Percentiles rank a stretch among this genome's conserved stretches.
These are phyloP conservation scores for Ganoderma lingzhi DNA, from an alignment of 1,284 basidiomycete species.

Conservation along the genomic window DNA sequence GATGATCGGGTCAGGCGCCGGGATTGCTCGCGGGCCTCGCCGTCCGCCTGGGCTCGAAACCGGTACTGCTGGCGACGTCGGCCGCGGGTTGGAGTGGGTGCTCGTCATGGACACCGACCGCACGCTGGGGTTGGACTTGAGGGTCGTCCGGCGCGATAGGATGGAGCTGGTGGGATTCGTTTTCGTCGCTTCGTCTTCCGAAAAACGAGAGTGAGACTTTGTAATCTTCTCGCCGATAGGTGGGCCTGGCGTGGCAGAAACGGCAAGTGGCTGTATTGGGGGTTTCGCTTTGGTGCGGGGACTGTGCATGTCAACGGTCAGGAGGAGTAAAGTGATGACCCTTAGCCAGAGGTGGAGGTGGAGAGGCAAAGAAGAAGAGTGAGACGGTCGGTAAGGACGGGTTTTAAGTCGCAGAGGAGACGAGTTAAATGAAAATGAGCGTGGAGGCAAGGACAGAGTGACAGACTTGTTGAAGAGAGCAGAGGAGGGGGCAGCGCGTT, in stretches of 20 bases:
- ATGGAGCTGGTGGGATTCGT: conserved; percentile 26
- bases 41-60: conserved; percentile 15
- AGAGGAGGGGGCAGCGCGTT: conserved; percentile 6
- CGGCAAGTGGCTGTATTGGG: conserved; percentile 40
- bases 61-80: conserved; percentile 1
- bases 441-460: conserved; percentile 32
- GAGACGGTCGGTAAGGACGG: conserved; percentile 13
- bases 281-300: conserved; percentile 33
- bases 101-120: conserved; percentile 36
- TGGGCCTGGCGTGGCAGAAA: conserved; percentile 39
- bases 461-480: conserved; percentile 26
- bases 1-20: conserved; percentile 46
- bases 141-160: conserved; percentile 34
- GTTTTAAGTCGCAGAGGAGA: background rate
- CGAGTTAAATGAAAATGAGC: conserved; percentile 25
- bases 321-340: background rate
- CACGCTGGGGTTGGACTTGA: conserved; percentile 37
- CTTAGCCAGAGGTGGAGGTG: background rate
- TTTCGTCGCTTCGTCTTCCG: conserved; percentile 34
- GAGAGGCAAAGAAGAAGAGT: conserved; percentile 7
- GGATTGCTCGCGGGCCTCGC: conserved; percentile 37
- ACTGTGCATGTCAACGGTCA: conserved; percentile 26
- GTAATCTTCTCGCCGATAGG: conserved; percentile 35
- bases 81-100: conserved; percentile 19
- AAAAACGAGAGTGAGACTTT: conserved; percentile 36